Percentiles rank a stretch among this genome's conserved stretches.
These are phyloP conservation scores for Hyaloperonospora brassicae DNA, from an alignment of 352 stramenopile species.

Conservation along the genomic window DNA sequence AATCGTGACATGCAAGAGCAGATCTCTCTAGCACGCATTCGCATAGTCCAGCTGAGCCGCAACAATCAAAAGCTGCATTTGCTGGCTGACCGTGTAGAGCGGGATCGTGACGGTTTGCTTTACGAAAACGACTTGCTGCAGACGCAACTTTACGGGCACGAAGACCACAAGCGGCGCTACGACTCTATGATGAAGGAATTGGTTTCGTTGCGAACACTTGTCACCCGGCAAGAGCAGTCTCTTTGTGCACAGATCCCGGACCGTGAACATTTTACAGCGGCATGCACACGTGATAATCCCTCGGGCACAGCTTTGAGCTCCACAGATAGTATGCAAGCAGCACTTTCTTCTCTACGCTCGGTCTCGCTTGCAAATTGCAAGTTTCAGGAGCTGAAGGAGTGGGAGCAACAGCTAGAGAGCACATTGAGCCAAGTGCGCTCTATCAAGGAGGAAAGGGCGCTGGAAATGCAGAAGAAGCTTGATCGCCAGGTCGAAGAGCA, in stretches of 20 bases:
- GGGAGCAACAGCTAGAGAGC: conserved; percentile 61
- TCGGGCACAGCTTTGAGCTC: conserved; percentile 4
- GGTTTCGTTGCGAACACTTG: conserved; percentile 31
- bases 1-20: conserved; percentile 78
- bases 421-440: conserved; percentile 45
- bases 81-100: conserved; percentile 76
- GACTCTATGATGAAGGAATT: conserved; percentile 62
- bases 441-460: conserved; percentile 63
- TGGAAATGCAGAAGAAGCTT: conserved; percentile 68
- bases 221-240: conserved; percentile 29
- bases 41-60: conserved; percentile 62
- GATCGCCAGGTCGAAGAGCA: conserved; percentile 70
- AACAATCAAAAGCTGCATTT: conserved; percentile 81
- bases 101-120: conserved; percentile 68
- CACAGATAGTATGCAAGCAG: conserved; percentile 25
- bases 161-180: conserved; percentile 59
- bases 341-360: conserved; percentile 22
- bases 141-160: conserved; percentile 58
- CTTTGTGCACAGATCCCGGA: conserved; percentile 3
- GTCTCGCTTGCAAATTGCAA: conserved; percentile 19
- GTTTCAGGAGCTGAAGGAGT: conserved; percentile 61
- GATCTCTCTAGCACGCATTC: conserved; percentile 44
- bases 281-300: not conserved
- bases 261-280: conserved; percentile 7
- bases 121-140: conserved; percentile 81